Percentiles rank a stretch among this genome's conserved stretches.
phyloP scores from a whole-genome alignment of 208 protist species.

The Ichthyophonus hoferi region DNA sequence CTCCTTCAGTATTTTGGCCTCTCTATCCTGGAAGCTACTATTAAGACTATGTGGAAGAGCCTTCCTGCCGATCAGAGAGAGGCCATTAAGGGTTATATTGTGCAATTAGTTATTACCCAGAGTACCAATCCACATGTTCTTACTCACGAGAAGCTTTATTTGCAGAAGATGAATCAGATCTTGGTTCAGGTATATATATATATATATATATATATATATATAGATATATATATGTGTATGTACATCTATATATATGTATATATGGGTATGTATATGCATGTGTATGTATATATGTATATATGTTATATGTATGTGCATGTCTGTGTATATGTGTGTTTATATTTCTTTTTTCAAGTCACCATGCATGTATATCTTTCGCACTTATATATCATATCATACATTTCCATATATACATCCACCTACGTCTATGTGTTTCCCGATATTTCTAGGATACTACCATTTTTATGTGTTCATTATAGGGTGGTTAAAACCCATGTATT shows the following conservation, averaged over 20 bases:
- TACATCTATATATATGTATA: no score
- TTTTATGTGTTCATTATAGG: no score
- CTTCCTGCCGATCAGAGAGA: constrained; percentile 70
- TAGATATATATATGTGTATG: no score
- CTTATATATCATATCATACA: constrained; percentile 14
- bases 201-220: no score
- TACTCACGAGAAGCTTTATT: constrained; percentile 1
- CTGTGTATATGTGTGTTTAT: constrained; percentile 48
- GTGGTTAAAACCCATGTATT: no score
- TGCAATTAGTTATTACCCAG: constrained; percentile 83
- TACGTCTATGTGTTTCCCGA: no score
- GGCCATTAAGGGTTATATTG: constrained; percentile 87
- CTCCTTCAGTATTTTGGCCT: constrained; percentile 65
- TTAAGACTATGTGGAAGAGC: constrained; percentile 85
- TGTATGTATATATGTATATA: constrained; percentile 56
- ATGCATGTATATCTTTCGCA: neutral
- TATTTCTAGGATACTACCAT: no score
- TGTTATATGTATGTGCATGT: no score
- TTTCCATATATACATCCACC: no score
- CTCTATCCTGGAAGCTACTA: constrained; percentile 82
- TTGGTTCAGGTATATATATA: constrained; percentile 48
- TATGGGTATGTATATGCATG: constrained; percentile 61
- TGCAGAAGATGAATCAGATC: constrained; percentile 38
- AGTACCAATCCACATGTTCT: constrained; percentile 51
- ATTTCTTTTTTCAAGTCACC: neutral